Evolutionary conservation across 352 stramenopile genomes (phyloP), one percentile per base, ranked within the genome.

Genomic region (Globisporangium takayamanum): DNA sequence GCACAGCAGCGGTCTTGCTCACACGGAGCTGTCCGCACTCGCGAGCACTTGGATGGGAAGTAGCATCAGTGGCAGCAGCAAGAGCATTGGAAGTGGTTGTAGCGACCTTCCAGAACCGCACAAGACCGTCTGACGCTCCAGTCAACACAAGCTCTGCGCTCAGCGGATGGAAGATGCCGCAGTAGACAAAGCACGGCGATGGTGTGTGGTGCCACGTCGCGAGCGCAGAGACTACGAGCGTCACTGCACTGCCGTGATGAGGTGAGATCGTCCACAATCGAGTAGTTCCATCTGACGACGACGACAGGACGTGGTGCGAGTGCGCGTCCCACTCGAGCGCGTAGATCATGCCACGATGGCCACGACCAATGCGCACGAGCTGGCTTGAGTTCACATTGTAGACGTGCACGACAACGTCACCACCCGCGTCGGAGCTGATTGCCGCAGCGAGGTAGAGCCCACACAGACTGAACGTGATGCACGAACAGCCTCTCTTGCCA

Each of bases 141-240:
- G 66, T 82, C 30, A 87, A n/a, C 5, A 74, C 59, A 11, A 84
- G 51, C 11, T 72, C 60, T 14, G 59, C 61, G 10, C 64, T 41
- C 0, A 30, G 64, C 12, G 59, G 37, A 41, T 87, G 67, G 60
- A 89, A 91, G 7, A 75, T 66, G 1, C 73, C 74, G 47, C 78
- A 84, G 58, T 88, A 90, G 10, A 90, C 82, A 51, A 87, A 88
- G 14, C 65, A 74, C 12, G 74, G 79, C 2, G 63, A 54, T 5
- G 76, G 76, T 10, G 82, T 69, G 60, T 91, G 81, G 10, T 86
- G 76, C 60, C 77, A 87, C 37, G 82, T 56, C 30, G 14, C 20
- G 5, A 46, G 5, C 18, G 45, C 16, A 39, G 25, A 20, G 37
- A 11, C 16, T 15, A 12, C 8, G 11, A 15, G 15, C 3, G 15